Evolutionary conservation across 768 basidiomycete species (phyloP).

Genomic region (Ramaria sp.): DNA sequence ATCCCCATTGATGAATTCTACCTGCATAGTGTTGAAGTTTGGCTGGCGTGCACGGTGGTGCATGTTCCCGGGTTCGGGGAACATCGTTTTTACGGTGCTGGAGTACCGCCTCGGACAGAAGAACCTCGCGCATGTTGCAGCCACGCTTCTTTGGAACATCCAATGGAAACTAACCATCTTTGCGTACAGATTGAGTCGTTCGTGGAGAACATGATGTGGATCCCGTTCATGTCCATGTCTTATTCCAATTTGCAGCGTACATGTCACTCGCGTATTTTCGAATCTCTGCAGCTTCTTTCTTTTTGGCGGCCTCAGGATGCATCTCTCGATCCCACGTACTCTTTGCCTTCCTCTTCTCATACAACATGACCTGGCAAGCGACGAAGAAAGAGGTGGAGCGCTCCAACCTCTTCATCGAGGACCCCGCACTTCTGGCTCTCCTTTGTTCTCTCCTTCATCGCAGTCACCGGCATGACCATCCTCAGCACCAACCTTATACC

Average conservation of each 20-base stretch:
- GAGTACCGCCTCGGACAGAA: slow-evolving; percentile 58
- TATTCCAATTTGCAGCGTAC: background rate
- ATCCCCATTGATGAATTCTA: slow-evolving; percentile 61
- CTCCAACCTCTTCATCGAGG: slow-evolving; percentile 86
- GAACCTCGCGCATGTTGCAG: slow-evolving; percentile 21
- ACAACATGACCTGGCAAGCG: slow-evolving; percentile 63
- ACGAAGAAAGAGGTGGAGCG: slow-evolving; percentile 81
- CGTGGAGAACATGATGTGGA: slow-evolving; percentile 52
- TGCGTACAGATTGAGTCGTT: slow-evolving; percentile 26
- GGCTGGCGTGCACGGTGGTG: slow-evolving; percentile 64
- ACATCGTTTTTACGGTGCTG: slow-evolving; percentile 54
- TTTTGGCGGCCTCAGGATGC: slow-evolving; percentile 47
- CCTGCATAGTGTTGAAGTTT: slow-evolving; percentile 63
- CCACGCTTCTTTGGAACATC: background rate
- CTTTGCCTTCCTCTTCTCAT: slow-evolving; percentile 45
- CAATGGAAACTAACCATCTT: background rate
- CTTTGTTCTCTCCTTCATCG: slow-evolving; percentile 41
- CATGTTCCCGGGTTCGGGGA: slow-evolving; percentile 60
- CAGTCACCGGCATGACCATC: slow-evolving; percentile 45
- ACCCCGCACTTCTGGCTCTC: slow-evolving; percentile 74
- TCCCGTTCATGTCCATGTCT: slow-evolving; percentile 62
- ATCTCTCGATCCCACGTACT: slow-evolving; percentile 45
- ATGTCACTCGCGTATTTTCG: slow-evolving; percentile 15
- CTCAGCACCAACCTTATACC: slow-evolving; percentile 48
- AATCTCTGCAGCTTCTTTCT: slow-evolving; percentile 38